Evolutionary conservation across 2,329 filamentous ascomycete species (phyloP).

Genomic region (Chalaropsis thielavioides): DNA sequence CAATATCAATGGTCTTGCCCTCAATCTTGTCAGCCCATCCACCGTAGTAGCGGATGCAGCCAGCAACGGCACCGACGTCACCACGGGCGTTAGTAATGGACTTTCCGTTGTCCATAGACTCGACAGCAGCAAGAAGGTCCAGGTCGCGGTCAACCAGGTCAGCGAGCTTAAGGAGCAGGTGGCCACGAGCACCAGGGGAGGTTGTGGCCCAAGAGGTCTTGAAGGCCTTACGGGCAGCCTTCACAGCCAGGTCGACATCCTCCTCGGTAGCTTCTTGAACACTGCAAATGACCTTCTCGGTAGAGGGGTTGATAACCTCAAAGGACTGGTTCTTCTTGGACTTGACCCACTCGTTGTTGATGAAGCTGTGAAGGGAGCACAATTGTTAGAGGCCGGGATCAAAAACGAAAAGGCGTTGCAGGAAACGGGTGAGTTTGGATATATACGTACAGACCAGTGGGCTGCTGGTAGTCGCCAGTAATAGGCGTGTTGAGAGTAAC

Average conservation of each 20-base stretch:
- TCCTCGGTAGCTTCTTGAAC: constrained; percentile 34
- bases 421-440: constrained; percentile 51
- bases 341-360: constrained; percentile 77
- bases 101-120: constrained; percentile 33
- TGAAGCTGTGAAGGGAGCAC: constrained; percentile 44
- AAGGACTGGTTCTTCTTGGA: constrained; percentile 19
- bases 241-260: constrained; percentile 35
- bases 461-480: constrained; percentile 44
- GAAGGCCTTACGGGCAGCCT: constrained; percentile 35
- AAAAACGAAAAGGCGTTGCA: constrained; percentile 45
- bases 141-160: constrained; percentile 28
- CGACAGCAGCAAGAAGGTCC: constrained; percentile 31
- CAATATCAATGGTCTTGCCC: constrained; percentile 27
- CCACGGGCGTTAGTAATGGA: constrained; percentile 30
- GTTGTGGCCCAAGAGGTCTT: constrained; percentile 31
- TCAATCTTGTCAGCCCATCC: constrained; percentile 29
- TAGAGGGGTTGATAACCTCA: constrained; percentile 20
- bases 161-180: constrained; percentile 33
- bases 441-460: constrained; percentile 44
- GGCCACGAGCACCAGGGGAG: constrained; percentile 27
- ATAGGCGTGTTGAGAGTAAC: constrained; percentile 53
- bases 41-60: constrained; percentile 31
- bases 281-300: constrained; percentile 21
- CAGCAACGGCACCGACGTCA: constrained; percentile 24
- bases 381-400: constrained; percentile 36